Evolutionary conservation across 2,329 filamentous ascomycete genomes (phyloP), one percentile per base, ranked within the genome.

Genomic region (Botrytis pseudocinerea): DNA sequence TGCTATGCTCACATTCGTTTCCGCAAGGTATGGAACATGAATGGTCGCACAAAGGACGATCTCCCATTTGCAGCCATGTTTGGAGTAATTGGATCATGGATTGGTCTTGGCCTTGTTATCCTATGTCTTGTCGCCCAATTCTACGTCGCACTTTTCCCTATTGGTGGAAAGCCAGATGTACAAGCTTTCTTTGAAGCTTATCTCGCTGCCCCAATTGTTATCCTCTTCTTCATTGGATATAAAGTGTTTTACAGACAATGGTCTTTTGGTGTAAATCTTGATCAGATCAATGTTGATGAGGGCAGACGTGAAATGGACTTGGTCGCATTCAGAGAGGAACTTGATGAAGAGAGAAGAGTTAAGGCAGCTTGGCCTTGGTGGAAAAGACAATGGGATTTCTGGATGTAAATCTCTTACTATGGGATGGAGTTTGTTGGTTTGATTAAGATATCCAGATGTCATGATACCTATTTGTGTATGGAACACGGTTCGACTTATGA

Each of bases 51-150:
- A 57, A 79, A 85, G 32, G 83, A 84, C 48, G 82, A 86, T 77
- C 83, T 88, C 57, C 85, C 86, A 3, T 87, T 86, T 76, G 81
- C 79, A 75, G 81, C 85, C 51, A 78, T 78, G 75, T 76, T 85
- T 25, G 93, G 93, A 59, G 81, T 93, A 20, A 85, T 85, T 72
- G 93, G 93, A 42, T 93, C 91, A 60, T 93, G 85, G 83, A 81
- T 93, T 64, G 92, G 92, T 18, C 84, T 94, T 66, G 74, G 83
- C 66, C 86, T 95, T 78, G 92, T 93, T 82, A 77, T 85, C 32
- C 80, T 95, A 14, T 90, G 92, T 71, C 84, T 95, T 60, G 83
- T 93, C 54, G 92, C 91, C 35, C 79, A 81, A 70, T 81, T 81
- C 73, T 84, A 84, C 73, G 78, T 84, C 2, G 82, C 84, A 1